phyloP scores from a whole-genome alignment of 2,329 filamentous ascomycete genomes.

The Colletotrichum sp. region DNA sequence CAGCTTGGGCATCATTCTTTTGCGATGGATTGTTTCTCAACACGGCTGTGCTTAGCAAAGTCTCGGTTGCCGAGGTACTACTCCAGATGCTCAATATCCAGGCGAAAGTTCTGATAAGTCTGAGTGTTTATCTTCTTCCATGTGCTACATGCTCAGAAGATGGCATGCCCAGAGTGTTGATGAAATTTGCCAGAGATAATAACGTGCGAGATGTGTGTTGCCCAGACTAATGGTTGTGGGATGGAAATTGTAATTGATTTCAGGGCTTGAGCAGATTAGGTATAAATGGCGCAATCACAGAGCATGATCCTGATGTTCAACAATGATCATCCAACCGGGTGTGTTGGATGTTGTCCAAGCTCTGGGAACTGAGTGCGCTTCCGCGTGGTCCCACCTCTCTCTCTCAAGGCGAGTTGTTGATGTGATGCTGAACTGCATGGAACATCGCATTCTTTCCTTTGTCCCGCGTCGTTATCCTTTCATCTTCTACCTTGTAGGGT shows the following conservation, averaged over 20 bases:
- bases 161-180: neutral
- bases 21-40: neutral
- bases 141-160: neutral
- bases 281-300: neutral
- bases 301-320: neutral
- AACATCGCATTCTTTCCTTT: neutral
- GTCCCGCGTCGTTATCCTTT: no score
- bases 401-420: no score
- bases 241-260: neutral
- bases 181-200: neutral
- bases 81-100: neutral
- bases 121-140: neutral
- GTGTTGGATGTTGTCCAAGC: neutral
- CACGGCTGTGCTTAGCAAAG: neutral
- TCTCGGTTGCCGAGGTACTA: neutral
- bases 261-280: neutral
- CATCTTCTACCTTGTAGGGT: no score
- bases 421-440: neutral
- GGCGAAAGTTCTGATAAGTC: neutral
- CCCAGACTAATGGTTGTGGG: neutral
- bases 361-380: neutral
- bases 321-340: neutral
- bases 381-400: neutral
- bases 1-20: neutral
- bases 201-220: neutral